Percentiles rank a stretch among this genome's conserved stretches.
These are phyloP conservation scores for Lepraria neglecta DNA, from an alignment of 495 filamentous ascomycete genomes.

Conservation along the genomic window DNA sequence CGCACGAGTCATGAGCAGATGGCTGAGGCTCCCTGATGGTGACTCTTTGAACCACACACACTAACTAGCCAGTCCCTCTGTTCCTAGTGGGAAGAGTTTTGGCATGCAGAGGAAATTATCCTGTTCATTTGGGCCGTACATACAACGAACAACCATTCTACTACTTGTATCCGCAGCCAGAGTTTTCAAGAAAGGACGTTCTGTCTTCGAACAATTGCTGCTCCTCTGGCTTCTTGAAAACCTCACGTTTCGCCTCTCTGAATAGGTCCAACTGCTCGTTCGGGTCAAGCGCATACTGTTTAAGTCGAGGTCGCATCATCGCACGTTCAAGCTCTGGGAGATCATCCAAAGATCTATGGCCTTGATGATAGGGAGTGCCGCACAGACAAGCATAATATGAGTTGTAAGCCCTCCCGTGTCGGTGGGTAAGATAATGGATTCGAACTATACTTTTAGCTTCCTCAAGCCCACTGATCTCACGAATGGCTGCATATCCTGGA, in stretches of 20 bases:
- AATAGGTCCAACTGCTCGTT: conserved; percentile 9
- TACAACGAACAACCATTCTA: too few relatives aligned
- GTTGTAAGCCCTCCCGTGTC: not conserved
- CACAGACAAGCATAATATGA: not conserved
- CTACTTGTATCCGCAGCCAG: too few relatives aligned
- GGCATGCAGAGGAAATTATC: too few relatives aligned
- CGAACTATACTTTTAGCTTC: not conserved
- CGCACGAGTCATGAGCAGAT: too few relatives aligned
- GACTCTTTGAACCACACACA: too few relatives aligned
- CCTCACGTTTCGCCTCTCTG: conserved; percentile 3
- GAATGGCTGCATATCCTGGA: conserved; percentile 14
- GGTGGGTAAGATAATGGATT: not conserved
- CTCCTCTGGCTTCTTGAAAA: conserved; percentile 5
- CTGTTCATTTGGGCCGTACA: too few relatives aligned
- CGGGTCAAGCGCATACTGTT: not conserved
- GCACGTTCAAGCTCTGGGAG: conserved; percentile 7
- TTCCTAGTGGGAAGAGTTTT: too few relatives aligned
- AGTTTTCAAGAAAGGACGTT: not conserved
- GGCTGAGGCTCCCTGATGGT: too few relatives aligned
- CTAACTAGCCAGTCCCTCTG: too few relatives aligned
- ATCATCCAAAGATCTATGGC: not conserved
- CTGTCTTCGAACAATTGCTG: not conserved
- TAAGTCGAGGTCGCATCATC: conserved; percentile 17
- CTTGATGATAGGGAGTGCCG: too few relatives aligned
- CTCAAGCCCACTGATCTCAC: conserved; percentile 10